Conservation (phyloP, 1,284 basidiomycete genomes). For the Ganoderma boninense region DNA sequence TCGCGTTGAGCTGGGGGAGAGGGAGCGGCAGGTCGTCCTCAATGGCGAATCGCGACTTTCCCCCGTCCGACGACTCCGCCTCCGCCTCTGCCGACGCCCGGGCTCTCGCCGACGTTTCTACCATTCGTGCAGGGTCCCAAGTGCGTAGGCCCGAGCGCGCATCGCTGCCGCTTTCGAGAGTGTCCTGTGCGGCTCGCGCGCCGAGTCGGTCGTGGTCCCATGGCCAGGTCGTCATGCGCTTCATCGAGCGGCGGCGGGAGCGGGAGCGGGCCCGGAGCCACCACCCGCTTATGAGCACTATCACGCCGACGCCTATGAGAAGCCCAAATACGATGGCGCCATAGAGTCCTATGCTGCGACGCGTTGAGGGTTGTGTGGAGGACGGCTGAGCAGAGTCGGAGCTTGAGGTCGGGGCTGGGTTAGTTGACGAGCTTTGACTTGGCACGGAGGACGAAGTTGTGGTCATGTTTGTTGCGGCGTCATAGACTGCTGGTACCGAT, state of each 20-base stretch:
- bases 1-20: neutral
- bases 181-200: constrained; percentile 17
- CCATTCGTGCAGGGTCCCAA: constrained; percentile 1
- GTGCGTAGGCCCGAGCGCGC: neutral
- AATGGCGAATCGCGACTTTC: constrained; percentile 7
- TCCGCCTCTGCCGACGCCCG: too few relatives aligned
- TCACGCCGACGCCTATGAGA: constrained; percentile 48
- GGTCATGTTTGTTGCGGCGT: neutral
- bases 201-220: constrained; percentile 36
- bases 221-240: constrained; percentile 41
- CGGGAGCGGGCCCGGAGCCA: constrained; percentile 48
- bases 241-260: constrained; percentile 41
- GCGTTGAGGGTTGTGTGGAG: neutral
- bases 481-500: neutral
- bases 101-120: neutral
- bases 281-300: constrained; percentile 51
- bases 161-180: constrained; percentile 17
- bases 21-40: neutral
- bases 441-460: neutral
- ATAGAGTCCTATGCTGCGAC: neutral
- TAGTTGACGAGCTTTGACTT: neutral
- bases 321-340: constrained; percentile 48
- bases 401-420: constrained; percentile 5
- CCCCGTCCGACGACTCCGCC: neutral
- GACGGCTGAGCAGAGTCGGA: constrained; percentile 8